A percentile compares a stretch with the other conserved stretches of the same genome.
phyloP scores from a whole-genome alignment of 164 flowering plant genomes.

The Sextonia rubra region DNA sequence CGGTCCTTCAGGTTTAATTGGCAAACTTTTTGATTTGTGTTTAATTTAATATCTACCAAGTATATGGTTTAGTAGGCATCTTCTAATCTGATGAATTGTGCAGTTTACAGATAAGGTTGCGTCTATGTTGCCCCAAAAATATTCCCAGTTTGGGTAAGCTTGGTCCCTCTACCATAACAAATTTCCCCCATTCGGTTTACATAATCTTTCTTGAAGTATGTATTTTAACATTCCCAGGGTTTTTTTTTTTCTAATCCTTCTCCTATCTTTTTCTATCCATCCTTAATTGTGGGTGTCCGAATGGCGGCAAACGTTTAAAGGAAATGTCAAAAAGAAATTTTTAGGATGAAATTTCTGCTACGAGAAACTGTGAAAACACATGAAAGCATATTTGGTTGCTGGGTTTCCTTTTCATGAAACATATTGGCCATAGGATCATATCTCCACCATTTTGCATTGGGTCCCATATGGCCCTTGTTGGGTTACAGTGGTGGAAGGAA shows the following conservation, averaged over 20 bases:
- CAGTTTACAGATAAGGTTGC: conserved; percentile 96
- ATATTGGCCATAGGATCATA: background rate
- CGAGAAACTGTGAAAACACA: too few species aligned
- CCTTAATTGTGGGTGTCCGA: background rate
- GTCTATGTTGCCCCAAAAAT: conserved; percentile 77
- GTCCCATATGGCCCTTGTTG: too few species aligned
- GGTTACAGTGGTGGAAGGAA: too few species aligned
- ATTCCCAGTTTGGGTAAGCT: conserved; percentile 88
- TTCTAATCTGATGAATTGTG: conserved; percentile 21
- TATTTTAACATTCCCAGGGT: background rate
- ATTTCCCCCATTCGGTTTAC: background rate
- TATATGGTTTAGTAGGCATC: background rate
- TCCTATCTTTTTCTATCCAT: background rate
- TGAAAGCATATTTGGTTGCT: too few species aligned
- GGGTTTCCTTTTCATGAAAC: background rate
- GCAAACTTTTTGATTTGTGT: background rate
- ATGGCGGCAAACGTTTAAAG: background rate
- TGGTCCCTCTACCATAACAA: background rate
- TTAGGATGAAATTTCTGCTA: background rate
- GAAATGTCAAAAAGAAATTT: background rate
- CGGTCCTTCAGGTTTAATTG: conserved; percentile 76
- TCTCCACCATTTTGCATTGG: too few species aligned
- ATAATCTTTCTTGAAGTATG: background rate
- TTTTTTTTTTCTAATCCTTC: background rate
- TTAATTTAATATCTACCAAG: background rate